These are phyloP conservation scores for Royoungia palumana DNA, from an alignment of 768 basidiomycete species.

Conservation along the genomic window DNA sequence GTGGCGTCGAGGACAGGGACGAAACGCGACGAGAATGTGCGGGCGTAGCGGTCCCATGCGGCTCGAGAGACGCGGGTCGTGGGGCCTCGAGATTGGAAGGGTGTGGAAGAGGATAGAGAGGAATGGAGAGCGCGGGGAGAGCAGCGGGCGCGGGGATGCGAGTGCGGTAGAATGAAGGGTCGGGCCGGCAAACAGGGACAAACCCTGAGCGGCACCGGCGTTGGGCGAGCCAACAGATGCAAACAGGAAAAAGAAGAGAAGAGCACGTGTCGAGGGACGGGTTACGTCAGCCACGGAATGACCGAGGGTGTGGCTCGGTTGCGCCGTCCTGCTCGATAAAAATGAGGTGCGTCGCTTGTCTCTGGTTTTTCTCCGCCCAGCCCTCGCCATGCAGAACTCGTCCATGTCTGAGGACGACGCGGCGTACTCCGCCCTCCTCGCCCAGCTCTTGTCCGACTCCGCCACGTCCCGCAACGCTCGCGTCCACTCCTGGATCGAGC, in stretches of 20 bases:
- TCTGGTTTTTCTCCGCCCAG: background rate
- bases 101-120: constrained; percentile 6
- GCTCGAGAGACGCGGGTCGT: background rate
- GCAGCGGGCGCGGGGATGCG: too few species aligned
- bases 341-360: background rate
- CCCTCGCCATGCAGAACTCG: constrained; percentile 1
- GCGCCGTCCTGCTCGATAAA: background rate
- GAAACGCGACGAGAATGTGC: background rate
- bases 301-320: too few species aligned
- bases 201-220: too few species aligned
- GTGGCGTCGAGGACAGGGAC: background rate
- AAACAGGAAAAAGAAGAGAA: too few species aligned
- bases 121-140: background rate
- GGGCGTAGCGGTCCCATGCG: background rate
- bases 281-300: too few species aligned
- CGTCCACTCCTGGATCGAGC: constrained; percentile 35
- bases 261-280: too few species aligned
- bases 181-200: too few species aligned
- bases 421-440: constrained; percentile 28
- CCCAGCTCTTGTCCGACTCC: constrained; percentile 26
- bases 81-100: background rate
- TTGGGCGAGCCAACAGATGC: too few species aligned
- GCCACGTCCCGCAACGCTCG: constrained; percentile 25
- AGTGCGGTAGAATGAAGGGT: too few species aligned
- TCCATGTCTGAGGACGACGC: constrained; percentile 31